Conservation (phyloP, 2,329 filamentous ascomycete genomes). For the Ascocoryne sarcoides region DNA sequence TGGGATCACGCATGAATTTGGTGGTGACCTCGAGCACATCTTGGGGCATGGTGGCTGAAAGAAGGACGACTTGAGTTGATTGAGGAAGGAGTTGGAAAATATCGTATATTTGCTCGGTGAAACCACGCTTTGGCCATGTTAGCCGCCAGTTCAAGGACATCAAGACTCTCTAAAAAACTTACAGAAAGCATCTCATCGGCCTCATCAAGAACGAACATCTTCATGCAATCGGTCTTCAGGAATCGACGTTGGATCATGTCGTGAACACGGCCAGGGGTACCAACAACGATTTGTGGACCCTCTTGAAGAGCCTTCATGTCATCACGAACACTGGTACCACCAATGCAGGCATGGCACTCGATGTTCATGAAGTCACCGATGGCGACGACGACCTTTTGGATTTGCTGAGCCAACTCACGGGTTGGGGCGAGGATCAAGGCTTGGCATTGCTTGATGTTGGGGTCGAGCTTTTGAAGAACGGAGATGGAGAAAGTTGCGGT, state of each 20-base stretch:
- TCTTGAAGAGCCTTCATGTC: constrained; percentile 98
- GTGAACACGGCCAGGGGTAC: constrained; percentile 95
- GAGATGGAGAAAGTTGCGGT: constrained; percentile 99
- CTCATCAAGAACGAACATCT: constrained; percentile 99
- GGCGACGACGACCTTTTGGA: constrained; percentile 97
- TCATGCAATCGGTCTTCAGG: constrained; percentile 95
- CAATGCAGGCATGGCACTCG: constrained; percentile 98
- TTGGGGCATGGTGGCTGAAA: constrained; percentile 98
- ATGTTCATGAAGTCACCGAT: constrained; percentile 99
- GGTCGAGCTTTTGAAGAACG: constrained; percentile 97
- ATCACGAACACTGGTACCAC: constrained; percentile 94
- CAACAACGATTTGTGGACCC: constrained; percentile 93
- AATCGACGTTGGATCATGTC: constrained; percentile 99
- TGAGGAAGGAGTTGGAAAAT: constrained; percentile 98
- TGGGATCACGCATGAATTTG: constrained; percentile 99
- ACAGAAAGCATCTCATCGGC: constrained; percentile 98
- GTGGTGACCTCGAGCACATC: constrained; percentile 98
- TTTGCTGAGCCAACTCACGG: constrained; percentile 97
- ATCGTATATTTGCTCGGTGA: constrained; percentile 99
- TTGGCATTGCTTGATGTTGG: constrained; percentile 91
- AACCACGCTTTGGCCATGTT: constrained; percentile 63
- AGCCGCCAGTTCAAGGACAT: constrained; percentile 19
- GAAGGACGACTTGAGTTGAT: constrained; percentile 94
- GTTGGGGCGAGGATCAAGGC: constrained; percentile 96
- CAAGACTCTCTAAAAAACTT: constrained; percentile 30